Conservation (phyloP, 2,329 filamentous ascomycete species). For the Lanzia echinophila region DNA sequence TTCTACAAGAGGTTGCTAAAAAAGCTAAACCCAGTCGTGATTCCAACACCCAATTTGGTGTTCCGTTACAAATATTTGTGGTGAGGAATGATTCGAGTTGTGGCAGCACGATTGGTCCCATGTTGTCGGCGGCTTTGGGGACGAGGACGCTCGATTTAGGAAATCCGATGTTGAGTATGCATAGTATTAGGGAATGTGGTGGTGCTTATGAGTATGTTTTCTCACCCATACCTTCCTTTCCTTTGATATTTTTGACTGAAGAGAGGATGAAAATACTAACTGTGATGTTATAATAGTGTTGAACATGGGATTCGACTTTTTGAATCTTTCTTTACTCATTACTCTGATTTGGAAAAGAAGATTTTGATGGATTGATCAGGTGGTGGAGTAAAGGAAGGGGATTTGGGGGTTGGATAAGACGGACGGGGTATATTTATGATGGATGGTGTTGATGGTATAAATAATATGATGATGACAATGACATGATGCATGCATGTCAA, state of each 20-base stretch:
- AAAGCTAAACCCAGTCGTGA: slow-evolving; percentile 45
- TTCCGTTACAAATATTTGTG: slow-evolving; percentile 92
- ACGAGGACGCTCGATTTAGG: slow-evolving; percentile 86
- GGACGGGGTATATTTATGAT: background rate
- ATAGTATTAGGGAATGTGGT: slow-evolving; percentile 89
- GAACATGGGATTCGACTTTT: slow-evolving; percentile 82
- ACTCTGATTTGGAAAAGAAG: slow-evolving; percentile 62
- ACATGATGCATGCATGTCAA: no score
- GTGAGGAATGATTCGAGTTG: slow-evolving; percentile 93
- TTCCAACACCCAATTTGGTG: slow-evolving; percentile 46
- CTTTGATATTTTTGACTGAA: background rate
- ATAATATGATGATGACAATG: no score
- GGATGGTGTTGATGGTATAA: no score
- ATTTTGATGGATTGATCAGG: slow-evolving; percentile 3
- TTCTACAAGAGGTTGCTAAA: slow-evolving; percentile 79
- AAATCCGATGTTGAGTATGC: slow-evolving; percentile 79
- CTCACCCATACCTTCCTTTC: slow-evolving; percentile 42
- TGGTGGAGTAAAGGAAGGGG: background rate
- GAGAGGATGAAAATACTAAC: background rate
- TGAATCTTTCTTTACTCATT: slow-evolving; percentile 78
- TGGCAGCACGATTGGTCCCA: slow-evolving; percentile 96
- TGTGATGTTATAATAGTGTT: slow-evolving; percentile 73
- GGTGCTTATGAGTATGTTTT: slow-evolving; percentile 78
- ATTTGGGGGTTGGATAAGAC: background rate
- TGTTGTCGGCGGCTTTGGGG: slow-evolving; percentile 81